Conservation (phyloP, 768 basidiomycete species). For the Rhodotorula paludigena region DNA sequence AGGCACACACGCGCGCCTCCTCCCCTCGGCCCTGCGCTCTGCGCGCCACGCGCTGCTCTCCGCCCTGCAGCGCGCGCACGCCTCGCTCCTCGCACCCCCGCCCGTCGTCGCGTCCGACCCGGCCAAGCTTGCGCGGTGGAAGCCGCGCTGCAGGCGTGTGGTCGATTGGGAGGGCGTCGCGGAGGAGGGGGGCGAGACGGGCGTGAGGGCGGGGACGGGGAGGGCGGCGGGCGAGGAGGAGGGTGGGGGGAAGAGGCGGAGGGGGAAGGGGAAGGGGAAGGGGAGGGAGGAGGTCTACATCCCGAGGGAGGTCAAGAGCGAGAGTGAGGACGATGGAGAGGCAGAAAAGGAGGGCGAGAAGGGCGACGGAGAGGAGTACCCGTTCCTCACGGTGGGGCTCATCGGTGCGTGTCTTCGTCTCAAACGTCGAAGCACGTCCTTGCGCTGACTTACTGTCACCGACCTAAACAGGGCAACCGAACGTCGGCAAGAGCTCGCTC, state of each 20-base stretch:
- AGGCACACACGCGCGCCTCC: constrained; percentile 44
- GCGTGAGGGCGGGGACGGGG: not conserved
- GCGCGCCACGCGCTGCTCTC: constrained; percentile 63
- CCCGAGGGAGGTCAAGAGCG: not conserved
- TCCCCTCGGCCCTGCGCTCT: constrained; percentile 64
- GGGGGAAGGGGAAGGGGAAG: not conserved
- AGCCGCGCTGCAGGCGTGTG: constrained; percentile 58
- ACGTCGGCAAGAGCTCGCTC: constrained; percentile 89
- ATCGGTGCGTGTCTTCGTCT: constrained; percentile 38
- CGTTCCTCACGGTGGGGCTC: constrained; percentile 44
- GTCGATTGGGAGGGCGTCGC: constrained; percentile 67
- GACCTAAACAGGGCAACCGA: constrained; percentile 54
- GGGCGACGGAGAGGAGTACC: constrained; percentile 1
- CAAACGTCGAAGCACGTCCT: not conserved
- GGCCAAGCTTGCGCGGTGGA: constrained; percentile 60
- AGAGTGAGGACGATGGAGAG: not conserved
- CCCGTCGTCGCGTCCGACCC: constrained; percentile 54
- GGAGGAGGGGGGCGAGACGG: constrained; percentile 19
- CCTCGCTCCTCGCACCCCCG: constrained; percentile 65
- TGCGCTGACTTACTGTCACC: not conserved
- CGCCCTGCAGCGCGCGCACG: constrained; percentile 63
- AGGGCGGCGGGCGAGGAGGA: not conserved
- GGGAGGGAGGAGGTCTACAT: not conserved
- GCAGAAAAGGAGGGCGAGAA: not conserved
- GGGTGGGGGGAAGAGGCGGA: constrained; percentile 8